Evolutionary conservation across 805 yeast species (phyloP).

Genomic region (Yarrowia sp.): DNA sequence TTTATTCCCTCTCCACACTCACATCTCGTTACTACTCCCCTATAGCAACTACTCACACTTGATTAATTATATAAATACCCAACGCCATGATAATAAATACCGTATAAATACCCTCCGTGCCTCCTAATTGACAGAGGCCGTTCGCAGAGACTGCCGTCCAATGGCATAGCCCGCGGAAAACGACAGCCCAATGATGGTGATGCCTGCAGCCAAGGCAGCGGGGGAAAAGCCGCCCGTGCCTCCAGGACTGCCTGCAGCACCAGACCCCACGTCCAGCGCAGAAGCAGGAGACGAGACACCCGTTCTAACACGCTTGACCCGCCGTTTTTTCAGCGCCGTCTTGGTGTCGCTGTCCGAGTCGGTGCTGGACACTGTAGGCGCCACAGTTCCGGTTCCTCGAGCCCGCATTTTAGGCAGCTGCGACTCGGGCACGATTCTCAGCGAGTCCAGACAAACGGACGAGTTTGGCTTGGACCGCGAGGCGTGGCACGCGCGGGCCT

Average conservation of each 20-base stretch:
- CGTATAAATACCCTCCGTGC: not conserved
- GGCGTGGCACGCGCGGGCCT: conserved; percentile 1
- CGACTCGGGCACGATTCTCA: conserved; percentile 30
- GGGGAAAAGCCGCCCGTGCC: conserved; percentile 36
- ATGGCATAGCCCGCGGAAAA: conserved; percentile 45
- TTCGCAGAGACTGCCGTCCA: conserved; percentile 40
- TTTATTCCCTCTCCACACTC: too few relatives aligned
- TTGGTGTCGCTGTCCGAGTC: conserved; percentile 28
- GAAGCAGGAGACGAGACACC: not conserved
- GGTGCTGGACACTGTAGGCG: conserved; percentile 8
- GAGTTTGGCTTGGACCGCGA: conserved; percentile 17
- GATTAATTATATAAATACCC: conserved; percentile 33
- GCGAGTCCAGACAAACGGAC: conserved; percentile 23
- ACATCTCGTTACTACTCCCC: too few relatives aligned
- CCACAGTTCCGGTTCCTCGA: conserved; percentile 3
- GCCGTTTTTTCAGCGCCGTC: conserved; percentile 1
- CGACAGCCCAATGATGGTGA: conserved; percentile 42
- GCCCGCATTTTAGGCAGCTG: conserved; percentile 32
- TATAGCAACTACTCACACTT: not conserved
- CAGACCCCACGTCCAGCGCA: not conserved
- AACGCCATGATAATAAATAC: conserved; percentile 18
- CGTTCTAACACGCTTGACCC: conserved; percentile 16
- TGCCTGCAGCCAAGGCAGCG: conserved; percentile 39
- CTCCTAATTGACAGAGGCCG: conserved; percentile 21
- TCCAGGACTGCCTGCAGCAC: conserved; percentile 3